Base-by-base conservation (phyloP, 805 yeast genomes). In the Candida takata region DNA sequence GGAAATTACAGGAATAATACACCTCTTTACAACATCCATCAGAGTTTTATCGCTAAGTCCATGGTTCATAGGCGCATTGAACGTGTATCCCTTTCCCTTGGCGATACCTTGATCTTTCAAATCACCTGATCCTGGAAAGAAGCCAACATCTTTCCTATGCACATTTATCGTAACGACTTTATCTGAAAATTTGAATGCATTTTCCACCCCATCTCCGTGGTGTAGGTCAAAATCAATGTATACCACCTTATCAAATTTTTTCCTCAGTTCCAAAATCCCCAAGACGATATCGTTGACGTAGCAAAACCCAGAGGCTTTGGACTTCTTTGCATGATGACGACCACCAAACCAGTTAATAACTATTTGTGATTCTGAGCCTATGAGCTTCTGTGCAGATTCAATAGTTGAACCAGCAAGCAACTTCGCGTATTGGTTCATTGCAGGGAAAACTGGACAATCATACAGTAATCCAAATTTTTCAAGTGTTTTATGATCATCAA, bases 271-370 rank as follows among this genome's bases (percentile, higher is more conserved):
- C 30, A 67, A 62, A 4, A 82, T 75, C 1, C 73, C 70, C 11
- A 83, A 48, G 0, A 74, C 79, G 7, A 80, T 69, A 48, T 83
- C 94, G 45, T 82, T 82, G 3, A 79, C 60, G 48, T 82, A 82
- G 49, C 92, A 82, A 49, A 77, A 82, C 3, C 90, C 90, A 9
- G 80, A 65, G 1, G 84, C 83, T 24, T 49, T 59, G 0, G 66
- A 47, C 44, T 68, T 69, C 30, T 58, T 62, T 5, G 78, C 77
- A 55, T 82, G 92, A 50, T 82, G 92, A 32, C 88, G 57, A 1
- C 92, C 94, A 6, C 94, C 94, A 48, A 74, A 72, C 87, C 87
- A 83, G 49, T 80, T 80, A 30, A 83, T 64, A 2, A 71, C 77
- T 1, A 74, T 20, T 1, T 24, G 14, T 8, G 29, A 18, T 29